These are phyloP conservation scores for Lactarius indigo DNA, from an alignment of 768 basidiomycete genomes.

Conservation along the genomic window DNA sequence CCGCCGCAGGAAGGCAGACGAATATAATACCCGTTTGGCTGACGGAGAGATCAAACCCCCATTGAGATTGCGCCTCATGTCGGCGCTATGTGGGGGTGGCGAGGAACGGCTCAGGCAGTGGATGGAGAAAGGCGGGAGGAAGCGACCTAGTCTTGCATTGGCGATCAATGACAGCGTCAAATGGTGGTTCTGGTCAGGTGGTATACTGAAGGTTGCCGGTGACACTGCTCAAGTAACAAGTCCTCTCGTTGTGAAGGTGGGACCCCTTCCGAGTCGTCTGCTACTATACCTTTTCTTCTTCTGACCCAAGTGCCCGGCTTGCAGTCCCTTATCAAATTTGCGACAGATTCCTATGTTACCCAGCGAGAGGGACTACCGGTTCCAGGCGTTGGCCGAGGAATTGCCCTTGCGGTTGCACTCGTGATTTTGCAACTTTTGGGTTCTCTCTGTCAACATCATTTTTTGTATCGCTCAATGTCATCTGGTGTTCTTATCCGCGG, in stretches of 20 bases:
- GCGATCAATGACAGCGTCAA: conserved; percentile 77
- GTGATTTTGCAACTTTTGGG: conserved; percentile 63
- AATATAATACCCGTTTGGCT: conserved; percentile 68
- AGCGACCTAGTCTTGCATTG: conserved; percentile 55
- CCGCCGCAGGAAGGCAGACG: conserved; percentile 51
- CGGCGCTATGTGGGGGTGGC: conserved; percentile 53
- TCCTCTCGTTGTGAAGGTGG: conserved; percentile 77
- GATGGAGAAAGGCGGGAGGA: conserved; percentile 60
- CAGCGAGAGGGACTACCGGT: conserved; percentile 29
- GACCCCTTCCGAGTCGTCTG: conserved; percentile 14
- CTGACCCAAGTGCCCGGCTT: background rate
- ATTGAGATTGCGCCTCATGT: conserved; percentile 48
- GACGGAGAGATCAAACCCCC: conserved; percentile 61
- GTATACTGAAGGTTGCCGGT: conserved; percentile 51
- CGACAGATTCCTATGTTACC: conserved; percentile 51
- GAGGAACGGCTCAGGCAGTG: conserved; percentile 57
- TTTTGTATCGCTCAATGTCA: conserved; percentile 72
- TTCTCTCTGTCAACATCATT: conserved; percentile 72
- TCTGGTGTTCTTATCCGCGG: conserved; percentile 79
- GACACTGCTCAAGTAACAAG: conserved; percentile 72
- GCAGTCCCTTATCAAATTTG: conserved; percentile 70
- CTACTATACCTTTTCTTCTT: background rate
- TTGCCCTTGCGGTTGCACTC: conserved; percentile 71
- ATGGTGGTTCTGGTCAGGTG: conserved; percentile 77
- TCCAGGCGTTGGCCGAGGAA: conserved; percentile 51